Base-by-base conservation (phyloP, 1,284 basidiomycete genomes). In the Golubevia sp. region DNA sequence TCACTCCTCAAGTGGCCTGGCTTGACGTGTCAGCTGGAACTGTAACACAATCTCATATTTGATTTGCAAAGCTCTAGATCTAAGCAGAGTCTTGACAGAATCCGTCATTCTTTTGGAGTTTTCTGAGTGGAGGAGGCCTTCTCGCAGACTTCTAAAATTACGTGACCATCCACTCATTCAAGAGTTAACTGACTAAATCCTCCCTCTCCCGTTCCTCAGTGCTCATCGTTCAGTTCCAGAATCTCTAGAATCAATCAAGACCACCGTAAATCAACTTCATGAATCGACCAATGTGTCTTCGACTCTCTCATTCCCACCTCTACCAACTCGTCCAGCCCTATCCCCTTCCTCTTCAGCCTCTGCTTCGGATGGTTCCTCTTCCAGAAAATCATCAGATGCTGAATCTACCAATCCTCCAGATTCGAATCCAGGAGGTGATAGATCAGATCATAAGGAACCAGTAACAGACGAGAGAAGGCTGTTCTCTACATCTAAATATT, bases 331-430 rank as follows among this genome's bases (percentile, higher is more conserved):
- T 44, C 38, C 38, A 44, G 11, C 38, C 18, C 38, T 18, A 44
- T 44, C 38, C 18, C 38, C 38, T 13, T 38, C 34, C 13, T 13
- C 34, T n/a, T n/a, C n/a, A n/a, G n/a, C n/a, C n/a, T n/a, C n/a
- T 93, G 93, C 77, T 98, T 99, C 84, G 96, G 91, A 15, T 91
- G 91, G 56, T 93, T 92, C 79, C 88, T 97, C 3, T 88, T 97
- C 55, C 89, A 18, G 48, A 18, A 18, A 49, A 18, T 49, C 48
- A 23, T 49, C 18, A 49, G 48, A n/a, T n/a, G n/a, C n/a, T n/a
- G n/a, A n/a, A n/a, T n/a, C n/a, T n/a, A n/a, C n/a, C n/a, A n/a
- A n/a, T n/a, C n/a, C n/a, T n/a, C n/a, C n/a, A n/a, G n/a, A n/a
- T n/a, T n/a, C n/a, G 38, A 44, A 44, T 44, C 38, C 38, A 44